Percentiles rank a stretch among this genome's conserved stretches.
phyloP scores from a whole-genome alignment of 495 filamentous ascomycete species.

The Penicillium antarcticum region DNA sequence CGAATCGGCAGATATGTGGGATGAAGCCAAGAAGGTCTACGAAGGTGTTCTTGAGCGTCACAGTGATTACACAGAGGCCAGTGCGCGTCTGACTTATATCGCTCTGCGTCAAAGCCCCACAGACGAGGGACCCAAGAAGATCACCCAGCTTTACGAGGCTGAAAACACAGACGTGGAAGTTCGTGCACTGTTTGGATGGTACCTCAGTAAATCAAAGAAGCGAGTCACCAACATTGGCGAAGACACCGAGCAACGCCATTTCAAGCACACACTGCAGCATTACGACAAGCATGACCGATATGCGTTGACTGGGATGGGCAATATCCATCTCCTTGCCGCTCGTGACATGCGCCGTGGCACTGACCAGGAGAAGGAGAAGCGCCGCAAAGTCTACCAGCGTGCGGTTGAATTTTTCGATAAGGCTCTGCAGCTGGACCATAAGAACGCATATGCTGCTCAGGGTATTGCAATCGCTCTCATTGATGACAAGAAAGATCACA shows the following conservation, averaged over 20 bases:
- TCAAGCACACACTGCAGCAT: slow-evolving; percentile 91
- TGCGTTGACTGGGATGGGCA: slow-evolving; percentile 93
- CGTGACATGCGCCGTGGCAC: slow-evolving; percentile 91
- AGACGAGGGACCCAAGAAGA: slow-evolving; percentile 80
- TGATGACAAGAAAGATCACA: slow-evolving; percentile 87
- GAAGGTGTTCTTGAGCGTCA: slow-evolving; percentile 79
- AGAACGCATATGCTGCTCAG: slow-evolving; percentile 94
- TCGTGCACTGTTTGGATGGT: slow-evolving; percentile 90
- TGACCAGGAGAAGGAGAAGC: slow-evolving; percentile 85
- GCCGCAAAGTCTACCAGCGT: slow-evolving; percentile 77
- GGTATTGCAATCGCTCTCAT: slow-evolving; percentile 90
- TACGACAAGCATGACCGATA: slow-evolving; percentile 97
- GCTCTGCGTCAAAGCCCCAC: slow-evolving; percentile 76
- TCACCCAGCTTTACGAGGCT: slow-evolving; percentile 75
- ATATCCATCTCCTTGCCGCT: slow-evolving; percentile 78
- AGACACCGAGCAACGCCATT: slow-evolving; percentile 86
- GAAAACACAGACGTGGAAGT: slow-evolving; percentile 84
- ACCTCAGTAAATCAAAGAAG: slow-evolving; percentile 80
- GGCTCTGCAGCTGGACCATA: slow-evolving; percentile 84
- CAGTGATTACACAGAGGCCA: slow-evolving; percentile 86
- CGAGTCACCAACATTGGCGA: slow-evolving; percentile 75
- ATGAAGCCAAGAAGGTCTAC: slow-evolving; percentile 84
- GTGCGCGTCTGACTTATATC: slow-evolving; percentile 83
- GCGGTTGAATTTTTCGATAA: slow-evolving; percentile 99
- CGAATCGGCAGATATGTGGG: slow-evolving; percentile 74